These are phyloP conservation scores for Tolypocladium capitatum DNA, from an alignment of 2,329 filamentous ascomycete species.

Conservation along the genomic window DNA sequence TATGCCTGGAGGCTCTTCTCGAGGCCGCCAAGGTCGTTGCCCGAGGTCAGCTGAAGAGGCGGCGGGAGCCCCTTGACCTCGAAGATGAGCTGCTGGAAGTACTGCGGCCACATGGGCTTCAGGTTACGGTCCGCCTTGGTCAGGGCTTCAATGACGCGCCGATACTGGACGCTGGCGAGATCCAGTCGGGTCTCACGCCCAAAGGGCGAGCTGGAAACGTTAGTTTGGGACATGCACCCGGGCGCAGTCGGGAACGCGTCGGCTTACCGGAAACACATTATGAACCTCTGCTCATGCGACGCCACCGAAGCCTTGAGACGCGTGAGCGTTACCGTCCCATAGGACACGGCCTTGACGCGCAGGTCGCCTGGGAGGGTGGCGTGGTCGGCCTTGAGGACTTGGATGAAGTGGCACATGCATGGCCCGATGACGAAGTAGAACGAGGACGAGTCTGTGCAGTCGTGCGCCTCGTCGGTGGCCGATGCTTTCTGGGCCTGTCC, in stretches of 20 bases:
- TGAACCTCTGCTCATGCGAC: slow-evolving; percentile 41
- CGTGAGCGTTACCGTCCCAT: slow-evolving; percentile 39
- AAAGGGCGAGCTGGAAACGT: slow-evolving; percentile 23
- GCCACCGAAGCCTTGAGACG: slow-evolving; percentile 36
- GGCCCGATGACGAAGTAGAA: slow-evolving; percentile 42
- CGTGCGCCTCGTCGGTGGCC: slow-evolving; percentile 29
- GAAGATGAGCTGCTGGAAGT: slow-evolving; percentile 40
- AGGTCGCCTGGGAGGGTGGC: slow-evolving; percentile 30
- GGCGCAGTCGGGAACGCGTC: background rate
- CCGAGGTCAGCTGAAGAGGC: slow-evolving; percentile 38
- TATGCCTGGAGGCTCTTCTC: slow-evolving; percentile 42
- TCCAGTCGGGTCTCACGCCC: slow-evolving; percentile 31
- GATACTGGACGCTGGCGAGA: slow-evolving; percentile 40
- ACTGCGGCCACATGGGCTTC: slow-evolving; percentile 44
- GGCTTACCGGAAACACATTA: slow-evolving; percentile 38
- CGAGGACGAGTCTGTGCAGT: slow-evolving; percentile 34
- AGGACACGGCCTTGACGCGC: slow-evolving; percentile 34
- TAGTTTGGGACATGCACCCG: background rate
- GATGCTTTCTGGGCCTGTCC: slow-evolving; percentile 26
- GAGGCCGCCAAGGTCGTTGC: slow-evolving; percentile 41
- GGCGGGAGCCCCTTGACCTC: slow-evolving; percentile 37
- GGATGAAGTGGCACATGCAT: slow-evolving; percentile 37
- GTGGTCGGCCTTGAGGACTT: slow-evolving; percentile 32
- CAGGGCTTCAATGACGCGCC: slow-evolving; percentile 39
- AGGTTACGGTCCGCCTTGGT: slow-evolving; percentile 41